phyloP scores from a whole-genome alignment of 2,329 filamentous ascomycete species.

The Gliomastix tumulicola region DNA sequence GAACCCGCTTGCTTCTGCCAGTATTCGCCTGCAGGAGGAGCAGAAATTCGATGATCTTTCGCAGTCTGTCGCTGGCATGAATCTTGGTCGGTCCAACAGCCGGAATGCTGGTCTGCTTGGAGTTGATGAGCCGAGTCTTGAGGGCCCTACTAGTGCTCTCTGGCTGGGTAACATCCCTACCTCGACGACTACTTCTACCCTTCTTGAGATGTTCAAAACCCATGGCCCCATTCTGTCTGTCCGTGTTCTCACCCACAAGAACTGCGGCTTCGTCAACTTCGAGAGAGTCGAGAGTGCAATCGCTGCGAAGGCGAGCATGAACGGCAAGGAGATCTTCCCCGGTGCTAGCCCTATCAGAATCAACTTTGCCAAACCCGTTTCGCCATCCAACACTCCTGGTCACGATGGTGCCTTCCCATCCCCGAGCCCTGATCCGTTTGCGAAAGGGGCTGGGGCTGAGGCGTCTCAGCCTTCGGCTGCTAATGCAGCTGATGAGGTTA shows the following conservation, averaged over 20 bases:
- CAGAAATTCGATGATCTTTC: constrained; percentile 75
- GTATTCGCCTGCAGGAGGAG: constrained; percentile 68
- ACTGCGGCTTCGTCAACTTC: constrained; percentile 98
- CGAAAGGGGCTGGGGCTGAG: constrained; percentile 48
- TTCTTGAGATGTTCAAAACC: constrained; percentile 92
- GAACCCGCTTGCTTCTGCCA: constrained; percentile 66
- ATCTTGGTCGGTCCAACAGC: constrained; percentile 59
- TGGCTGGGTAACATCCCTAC: constrained; percentile 98
- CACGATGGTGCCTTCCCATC: constrained; percentile 84
- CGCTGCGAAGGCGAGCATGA: constrained; percentile 78
- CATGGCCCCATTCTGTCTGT: constrained; percentile 89
- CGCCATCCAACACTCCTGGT: constrained; percentile 80
- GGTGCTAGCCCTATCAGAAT: constrained; percentile 92
- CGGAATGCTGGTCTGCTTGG: constrained; percentile 61
- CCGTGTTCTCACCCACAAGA: constrained; percentile 94
- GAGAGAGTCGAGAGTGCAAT: constrained; percentile 87
- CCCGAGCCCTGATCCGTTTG: constrained; percentile 81
- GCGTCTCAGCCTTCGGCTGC: constrained; percentile 10
- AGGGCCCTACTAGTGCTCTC: constrained; percentile 84
- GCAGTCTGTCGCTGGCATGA: constrained; percentile 76
- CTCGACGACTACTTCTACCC: constrained; percentile 89
- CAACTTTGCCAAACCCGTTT: constrained; percentile 94
- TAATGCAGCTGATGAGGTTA: constrained; percentile 24
- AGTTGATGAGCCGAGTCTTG: constrained; percentile 71
- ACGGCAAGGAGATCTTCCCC: constrained; percentile 97